Percentiles rank a stretch among this genome's conserved stretches.
Evolutionary conservation across 129 eudicot species (phyloP).

Genomic region (Kitagawia praeruptora): DNA sequence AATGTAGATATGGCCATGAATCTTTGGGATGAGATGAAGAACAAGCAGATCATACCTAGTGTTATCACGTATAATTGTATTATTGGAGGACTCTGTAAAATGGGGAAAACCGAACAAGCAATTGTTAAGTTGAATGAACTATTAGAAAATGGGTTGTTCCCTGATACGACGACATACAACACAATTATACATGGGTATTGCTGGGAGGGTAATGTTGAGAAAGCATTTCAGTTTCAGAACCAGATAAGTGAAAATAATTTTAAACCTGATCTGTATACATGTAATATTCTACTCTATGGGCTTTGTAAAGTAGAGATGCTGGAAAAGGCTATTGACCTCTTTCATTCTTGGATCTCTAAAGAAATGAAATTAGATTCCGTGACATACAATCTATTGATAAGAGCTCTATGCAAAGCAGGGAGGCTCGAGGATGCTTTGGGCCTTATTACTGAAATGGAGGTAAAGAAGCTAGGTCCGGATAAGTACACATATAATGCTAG

Average conservation of each 20-base stretch:
- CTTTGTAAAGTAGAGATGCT: constrained; percentile 70
- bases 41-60: constrained; percentile 42
- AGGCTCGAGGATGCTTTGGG: constrained; percentile 58
- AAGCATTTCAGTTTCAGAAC: constrained; percentile 74
- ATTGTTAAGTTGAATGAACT: constrained; percentile 61
- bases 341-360: constrained; percentile 50
- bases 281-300: constrained; percentile 76
- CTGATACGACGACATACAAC: constrained; percentile 66
- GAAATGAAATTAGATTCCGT: constrained; percentile 54
- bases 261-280: constrained; percentile 56
- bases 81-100: constrained; percentile 66
- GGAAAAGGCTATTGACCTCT: constrained; percentile 72
- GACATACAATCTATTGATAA: constrained; percentile 62
- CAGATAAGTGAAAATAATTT: constrained; percentile 66
- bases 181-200: constrained; percentile 74
- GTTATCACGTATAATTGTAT: constrained; percentile 50
- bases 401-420: constrained; percentile 64
- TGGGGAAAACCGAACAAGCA: constrained; percentile 53
- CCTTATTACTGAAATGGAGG: constrained; percentile 69
- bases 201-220: constrained; percentile 66
- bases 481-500: constrained; percentile 55
- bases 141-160: constrained; percentile 55
- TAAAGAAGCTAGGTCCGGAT: constrained; percentile 61
- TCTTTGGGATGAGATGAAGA: constrained; percentile 84
- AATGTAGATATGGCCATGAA: constrained; percentile 44